Conservation (phyloP, 2,329 filamentous ascomycete species). For the Cryphonectria parasitica region DNA sequence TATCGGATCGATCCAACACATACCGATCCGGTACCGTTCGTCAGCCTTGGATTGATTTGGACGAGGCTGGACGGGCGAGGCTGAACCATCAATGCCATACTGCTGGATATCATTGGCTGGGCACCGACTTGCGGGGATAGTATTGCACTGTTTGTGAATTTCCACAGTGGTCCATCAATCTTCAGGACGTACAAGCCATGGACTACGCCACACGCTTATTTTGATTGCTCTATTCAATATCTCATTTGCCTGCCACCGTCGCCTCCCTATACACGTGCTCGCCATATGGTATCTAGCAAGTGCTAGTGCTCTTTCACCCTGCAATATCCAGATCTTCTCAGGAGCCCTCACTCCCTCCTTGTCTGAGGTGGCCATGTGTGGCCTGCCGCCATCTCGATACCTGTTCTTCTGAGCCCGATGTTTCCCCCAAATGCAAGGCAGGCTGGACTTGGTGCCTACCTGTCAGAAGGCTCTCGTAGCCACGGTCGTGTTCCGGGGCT, state of each 20-base stretch:
- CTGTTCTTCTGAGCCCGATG: not conserved
- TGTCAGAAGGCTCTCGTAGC: not conserved
- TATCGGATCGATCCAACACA: not conserved
- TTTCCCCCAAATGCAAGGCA: not conserved
- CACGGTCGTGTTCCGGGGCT: not conserved
- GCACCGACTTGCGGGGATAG: not conserved
- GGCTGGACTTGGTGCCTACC: not conserved
- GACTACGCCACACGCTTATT: not conserved
- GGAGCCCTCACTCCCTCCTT: not conserved
- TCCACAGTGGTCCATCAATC: not conserved
- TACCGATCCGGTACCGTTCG: not conserved
- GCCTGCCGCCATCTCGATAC: not conserved
- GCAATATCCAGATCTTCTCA: not conserved
- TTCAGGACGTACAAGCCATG: not conserved
- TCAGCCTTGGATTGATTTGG: constrained; percentile 1
- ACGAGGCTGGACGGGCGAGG: constrained; percentile 3
- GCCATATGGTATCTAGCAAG: not conserved
- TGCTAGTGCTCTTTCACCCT: not conserved
- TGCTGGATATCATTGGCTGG: not conserved
- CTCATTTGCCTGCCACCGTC: not conserved
- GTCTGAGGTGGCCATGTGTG: not conserved
- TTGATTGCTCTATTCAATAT: not conserved
- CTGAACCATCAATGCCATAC: not conserved
- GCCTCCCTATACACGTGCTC: not conserved
- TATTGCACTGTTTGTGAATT: not conserved